Base-by-base conservation (phyloP, 495 filamentous ascomycete species). In the Xylaria venustula region DNA sequence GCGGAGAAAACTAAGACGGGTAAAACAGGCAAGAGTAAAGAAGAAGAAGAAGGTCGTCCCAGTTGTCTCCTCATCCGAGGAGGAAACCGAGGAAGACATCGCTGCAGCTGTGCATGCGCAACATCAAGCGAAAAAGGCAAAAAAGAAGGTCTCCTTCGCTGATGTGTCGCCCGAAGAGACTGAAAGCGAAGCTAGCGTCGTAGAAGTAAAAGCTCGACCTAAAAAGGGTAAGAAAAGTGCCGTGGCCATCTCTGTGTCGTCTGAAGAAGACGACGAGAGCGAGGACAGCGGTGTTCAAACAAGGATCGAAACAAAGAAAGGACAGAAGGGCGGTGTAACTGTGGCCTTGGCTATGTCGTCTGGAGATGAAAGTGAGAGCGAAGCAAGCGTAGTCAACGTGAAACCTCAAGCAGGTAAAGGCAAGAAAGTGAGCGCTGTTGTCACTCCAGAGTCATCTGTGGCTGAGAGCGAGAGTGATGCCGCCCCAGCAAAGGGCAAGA, bases 91-190 rank as follows among this genome's bases (percentile, higher is more conserved):
- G 9, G 58, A 48, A 40, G 36, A 23, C n/a, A n/a, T n/a, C 32
- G n/a, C 59, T 34, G 44, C 46, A 28, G 23, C 32, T 7, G 48
- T 67, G 11, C 62, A 65, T 23, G 58, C 58, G 11, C 63, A 61
- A 23, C 66, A 65, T 26, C 61, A 64, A 32, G 60, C 60, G 14
- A 64, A 52, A 17, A 63, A 64, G 32, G 32, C 50, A 12, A 54
- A 59, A 28, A 52, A 59, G 34, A 37, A 19, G 15, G 58, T 61
- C 19, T 46, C 58, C n/a, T 61, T 61, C 17, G 42, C 37, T 30
- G 41, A 61, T 40, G 37, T 22, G 3, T 11, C 50, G 20, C 6
- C 25, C 3, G 41, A 42, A 3, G 46, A 48, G 12, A 46, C 1
- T 7, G 47, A 45, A 0, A 60, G 11, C 17, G 57, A 40, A 2